phyloP scores from a whole-genome alignment of 495 filamentous ascomycete species.

The Aspergillus heteromorphus region DNA sequence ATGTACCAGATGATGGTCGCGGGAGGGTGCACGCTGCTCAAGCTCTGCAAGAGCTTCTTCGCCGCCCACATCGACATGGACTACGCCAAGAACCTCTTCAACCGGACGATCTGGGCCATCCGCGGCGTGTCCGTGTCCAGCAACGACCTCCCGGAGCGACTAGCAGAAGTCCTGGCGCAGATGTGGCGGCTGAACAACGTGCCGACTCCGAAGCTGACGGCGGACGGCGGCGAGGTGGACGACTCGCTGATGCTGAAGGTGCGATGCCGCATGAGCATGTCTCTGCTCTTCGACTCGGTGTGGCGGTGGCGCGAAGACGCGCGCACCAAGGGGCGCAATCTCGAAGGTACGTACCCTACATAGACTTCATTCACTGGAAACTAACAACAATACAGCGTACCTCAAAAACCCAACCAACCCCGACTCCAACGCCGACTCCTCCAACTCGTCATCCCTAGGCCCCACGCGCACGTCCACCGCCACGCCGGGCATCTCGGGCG shows the following conservation, averaged over 20 bases:
- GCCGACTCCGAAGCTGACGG: constrained; percentile 25
- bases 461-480: constrained; percentile 26
- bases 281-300: constrained; percentile 83
- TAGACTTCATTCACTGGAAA: neutral
- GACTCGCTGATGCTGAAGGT: constrained; percentile 77
- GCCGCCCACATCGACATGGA: constrained; percentile 64
- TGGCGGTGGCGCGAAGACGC: constrained; percentile 92
- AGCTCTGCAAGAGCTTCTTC: constrained; percentile 80
- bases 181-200: constrained; percentile 77
- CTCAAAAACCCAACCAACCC: constrained; percentile 85
- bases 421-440: constrained; percentile 69
- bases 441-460: constrained; percentile 53
- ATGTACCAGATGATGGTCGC: constrained; percentile 90
- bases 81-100: constrained; percentile 69
- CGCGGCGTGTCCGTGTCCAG: constrained; percentile 69
- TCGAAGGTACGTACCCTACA: constrained; percentile 59
- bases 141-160: constrained; percentile 80
- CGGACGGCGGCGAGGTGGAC: constrained; percentile 46
- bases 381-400: constrained; percentile 44
- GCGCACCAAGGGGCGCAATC: constrained; percentile 68
- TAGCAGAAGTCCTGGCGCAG: constrained; percentile 87
- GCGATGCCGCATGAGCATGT: constrained; percentile 88
- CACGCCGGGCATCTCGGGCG: constrained; percentile 32
- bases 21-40: constrained; percentile 76
- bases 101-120: constrained; percentile 69